phyloP scores from a whole-genome alignment of 345 rosid species.

The Syzygium aromaticum region DNA sequence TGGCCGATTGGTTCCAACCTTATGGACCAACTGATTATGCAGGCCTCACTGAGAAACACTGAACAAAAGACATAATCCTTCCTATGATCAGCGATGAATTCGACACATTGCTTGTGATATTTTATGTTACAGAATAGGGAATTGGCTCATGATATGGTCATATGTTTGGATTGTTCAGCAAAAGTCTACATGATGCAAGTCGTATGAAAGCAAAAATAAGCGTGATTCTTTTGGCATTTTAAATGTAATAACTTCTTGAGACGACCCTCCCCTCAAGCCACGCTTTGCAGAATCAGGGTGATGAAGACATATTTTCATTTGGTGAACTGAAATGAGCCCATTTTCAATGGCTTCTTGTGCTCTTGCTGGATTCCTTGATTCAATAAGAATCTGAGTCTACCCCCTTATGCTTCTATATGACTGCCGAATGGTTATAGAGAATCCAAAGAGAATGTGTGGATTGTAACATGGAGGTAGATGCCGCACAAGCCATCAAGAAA shows the following conservation, averaged over 20 bases:
- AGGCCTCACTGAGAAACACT: neutral
- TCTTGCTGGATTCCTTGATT: neutral
- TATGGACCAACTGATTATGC: slow-evolving; percentile 29
- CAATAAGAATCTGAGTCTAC: no score
- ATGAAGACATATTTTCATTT: neutral
- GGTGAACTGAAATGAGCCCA: neutral
- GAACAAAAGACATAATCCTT: neutral
- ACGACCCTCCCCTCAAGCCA: neutral
- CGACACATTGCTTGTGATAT: neutral
- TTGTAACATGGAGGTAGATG: neutral
- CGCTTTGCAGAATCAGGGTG: neutral
- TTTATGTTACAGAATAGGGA: neutral
- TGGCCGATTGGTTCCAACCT: slow-evolving; percentile 23
- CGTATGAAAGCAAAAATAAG: neutral
- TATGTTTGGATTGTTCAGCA: neutral
- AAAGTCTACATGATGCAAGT: neutral
- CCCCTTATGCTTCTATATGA: neutral
- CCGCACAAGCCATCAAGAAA: neutral
- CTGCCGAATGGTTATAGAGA: neutral
- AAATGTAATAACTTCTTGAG: neutral
- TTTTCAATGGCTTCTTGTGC: neutral
- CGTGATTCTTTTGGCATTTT: neutral
- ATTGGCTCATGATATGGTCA: neutral
- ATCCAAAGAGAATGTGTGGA: neutral
- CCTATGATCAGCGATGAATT: neutral